phyloP scores from a whole-genome alignment of 2,329 filamentous ascomycete genomes.

The Microcyclospora pomicola region DNA sequence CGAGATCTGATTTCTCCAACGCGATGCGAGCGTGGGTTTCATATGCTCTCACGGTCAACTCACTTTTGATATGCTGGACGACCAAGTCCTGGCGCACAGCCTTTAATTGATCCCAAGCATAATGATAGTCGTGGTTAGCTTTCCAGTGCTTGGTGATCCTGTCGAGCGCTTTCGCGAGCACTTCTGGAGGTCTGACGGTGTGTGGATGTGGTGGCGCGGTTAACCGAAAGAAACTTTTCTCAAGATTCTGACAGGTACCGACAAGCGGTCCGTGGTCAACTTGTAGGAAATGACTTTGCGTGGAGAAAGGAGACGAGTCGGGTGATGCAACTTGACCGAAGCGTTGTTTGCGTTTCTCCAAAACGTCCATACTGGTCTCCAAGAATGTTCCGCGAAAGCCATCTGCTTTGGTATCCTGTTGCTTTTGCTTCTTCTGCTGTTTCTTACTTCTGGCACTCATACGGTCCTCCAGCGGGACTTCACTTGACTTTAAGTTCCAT shows the following conservation, averaged over 20 bases:
- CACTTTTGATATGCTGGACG: slow-evolving; percentile 90
- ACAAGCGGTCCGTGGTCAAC: slow-evolving; percentile 54
- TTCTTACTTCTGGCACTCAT: slow-evolving; percentile 48
- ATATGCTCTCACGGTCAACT: slow-evolving; percentile 92
- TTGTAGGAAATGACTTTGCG: slow-evolving; percentile 34
- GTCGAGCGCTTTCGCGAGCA: slow-evolving; percentile 75
- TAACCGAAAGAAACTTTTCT: slow-evolving; percentile 90
- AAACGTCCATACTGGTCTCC: slow-evolving; percentile 53
- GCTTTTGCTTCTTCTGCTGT: slow-evolving; percentile 30
- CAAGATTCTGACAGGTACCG: slow-evolving; percentile 68
- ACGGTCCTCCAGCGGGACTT: slow-evolving; percentile 56
- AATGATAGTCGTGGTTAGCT: slow-evolving; percentile 83
- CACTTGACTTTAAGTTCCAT: slow-evolving; percentile 54
- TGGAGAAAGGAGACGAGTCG: slow-evolving; percentile 38
- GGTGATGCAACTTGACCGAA: slow-evolving; percentile 41
- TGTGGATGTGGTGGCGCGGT: slow-evolving; percentile 81
- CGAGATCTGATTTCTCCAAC: slow-evolving; percentile 93
- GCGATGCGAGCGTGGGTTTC: slow-evolving; percentile 96
- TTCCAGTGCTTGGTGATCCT: slow-evolving; percentile 90
- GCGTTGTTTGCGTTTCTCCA: slow-evolving; percentile 80
- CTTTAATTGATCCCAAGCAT: slow-evolving; percentile 99
- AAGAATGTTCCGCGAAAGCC: slow-evolving; percentile 25
- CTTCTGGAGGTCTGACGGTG: slow-evolving; percentile 67
- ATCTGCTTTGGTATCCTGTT: slow-evolving; percentile 8
- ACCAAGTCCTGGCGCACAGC: slow-evolving; percentile 95